These are phyloP conservation scores for Fusarium duplospermum DNA, from an alignment of 2,329 filamentous ascomycete genomes.

Conservation along the genomic window DNA sequence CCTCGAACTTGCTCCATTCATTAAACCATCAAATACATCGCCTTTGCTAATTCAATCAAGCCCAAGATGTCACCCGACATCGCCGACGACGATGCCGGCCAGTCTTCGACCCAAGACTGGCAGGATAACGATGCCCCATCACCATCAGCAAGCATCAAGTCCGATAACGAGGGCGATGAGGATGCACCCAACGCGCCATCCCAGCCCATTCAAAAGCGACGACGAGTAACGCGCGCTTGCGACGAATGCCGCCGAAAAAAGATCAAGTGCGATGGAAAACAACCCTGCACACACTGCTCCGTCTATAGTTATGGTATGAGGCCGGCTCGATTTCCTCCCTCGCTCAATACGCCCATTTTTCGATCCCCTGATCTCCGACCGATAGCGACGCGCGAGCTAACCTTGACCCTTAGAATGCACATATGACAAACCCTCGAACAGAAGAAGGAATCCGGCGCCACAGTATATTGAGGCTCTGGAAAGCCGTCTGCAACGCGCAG, in stretches of 20 bases:
- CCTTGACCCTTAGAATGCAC: conserved; percentile 77
- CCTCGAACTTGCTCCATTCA: conserved; percentile 16
- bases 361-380: not conserved
- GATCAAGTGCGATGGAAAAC: conserved; percentile 88
- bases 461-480: conserved; percentile 94
- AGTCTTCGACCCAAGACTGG: conserved; percentile 51
- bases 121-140: conserved; percentile 51
- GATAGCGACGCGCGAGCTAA: conserved; percentile 28
- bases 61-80: conserved; percentile 52
- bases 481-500: conserved; percentile 82
- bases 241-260: conserved; percentile 88
- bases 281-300: conserved; percentile 94
- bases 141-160: conserved; percentile 57
- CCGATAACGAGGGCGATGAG: conserved; percentile 57
- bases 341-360: conserved; percentile 2
- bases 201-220: conserved; percentile 77
- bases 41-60: conserved; percentile 40
- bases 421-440: conserved; percentile 94
- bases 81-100: conserved; percentile 58
- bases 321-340: conserved; percentile 1
- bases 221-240: conserved; percentile 83
- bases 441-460: conserved; percentile 88
- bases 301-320: conserved; percentile 94
- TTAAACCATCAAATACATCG: conserved; percentile 14
- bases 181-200: conserved; percentile 53